Evolutionary conservation across 1,284 basidiomycete species (phyloP), one percentile per base, ranked within the genome.

Genomic region (Moniliophthora roreri): DNA sequence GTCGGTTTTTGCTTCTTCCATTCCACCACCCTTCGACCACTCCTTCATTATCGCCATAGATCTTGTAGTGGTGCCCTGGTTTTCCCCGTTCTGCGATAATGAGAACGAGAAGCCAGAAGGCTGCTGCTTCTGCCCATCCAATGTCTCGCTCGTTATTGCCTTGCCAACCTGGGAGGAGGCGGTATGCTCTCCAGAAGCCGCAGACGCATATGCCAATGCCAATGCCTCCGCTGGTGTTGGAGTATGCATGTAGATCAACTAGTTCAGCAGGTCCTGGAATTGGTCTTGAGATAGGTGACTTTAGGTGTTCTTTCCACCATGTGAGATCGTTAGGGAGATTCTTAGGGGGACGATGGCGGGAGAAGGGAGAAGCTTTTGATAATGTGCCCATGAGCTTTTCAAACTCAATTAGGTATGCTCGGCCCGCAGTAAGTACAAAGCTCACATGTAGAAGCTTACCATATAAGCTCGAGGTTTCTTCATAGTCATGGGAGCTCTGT

Each of bases 151-250:
- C 52, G 11, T 11, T 11, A 21, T 62, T 48, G 8, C 46, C 35
- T 48, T 68, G 54, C 73, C 71, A 75, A 1, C 67, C 69, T 13
- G 64, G 63, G 6, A 67, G 41, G 38, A 75, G 66, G 1, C 58
- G 35, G 71, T 71, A 74, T 38, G 69, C 69, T 40, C 64, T 59
- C 75, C 67, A 77, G 28, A 36, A 57, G 51, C 55, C 35, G 16
- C 62, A 35, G 60, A 77, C 60, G 62, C 66, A 46, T 58, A 79
- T 62, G 32, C 65, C 66, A 57, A 78, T 66, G 1, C 73, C 75
- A n/a, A 65, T 54, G 0, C 60, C 60, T 1, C 70, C 72, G 64
- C 75, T 77, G 6, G 76, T 75, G 60, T 78, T 74, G 0, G 72
- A 78, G 62, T 60, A 79, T 0, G 72, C 73, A 0, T 40, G 10